Percentiles rank a stretch among this genome's conserved stretches.
Evolutionary conservation across 768 basidiomycete species (phyloP).

Genomic region (Botryobasidium botryosum): DNA sequence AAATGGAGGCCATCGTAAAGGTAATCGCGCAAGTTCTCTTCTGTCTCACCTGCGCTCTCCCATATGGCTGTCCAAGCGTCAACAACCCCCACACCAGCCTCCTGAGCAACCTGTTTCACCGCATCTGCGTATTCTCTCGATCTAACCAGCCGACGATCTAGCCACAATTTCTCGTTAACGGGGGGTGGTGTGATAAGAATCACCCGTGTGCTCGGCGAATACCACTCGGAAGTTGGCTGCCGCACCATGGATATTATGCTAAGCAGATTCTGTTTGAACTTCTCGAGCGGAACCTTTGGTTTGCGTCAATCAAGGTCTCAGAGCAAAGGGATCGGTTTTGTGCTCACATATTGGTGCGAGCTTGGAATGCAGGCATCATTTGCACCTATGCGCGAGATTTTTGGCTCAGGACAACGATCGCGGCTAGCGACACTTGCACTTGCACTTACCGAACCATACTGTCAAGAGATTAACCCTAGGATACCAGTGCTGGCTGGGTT

Average conservation of each 20-base stretch:
- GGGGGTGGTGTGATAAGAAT: conserved; percentile 79
- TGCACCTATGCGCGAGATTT: no score
- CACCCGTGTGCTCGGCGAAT: conserved; percentile 57
- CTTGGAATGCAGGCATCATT: conserved; percentile 65
- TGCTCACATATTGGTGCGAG: conserved; percentile 49
- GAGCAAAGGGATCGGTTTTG: not conserved
- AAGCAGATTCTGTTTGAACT: conserved; percentile 46
- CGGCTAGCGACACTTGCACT: not conserved
- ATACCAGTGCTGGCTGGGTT: conserved; percentile 27
- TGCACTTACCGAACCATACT: conserved; percentile 61
- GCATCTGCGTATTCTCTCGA: conserved; percentile 54
- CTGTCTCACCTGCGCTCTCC: conserved; percentile 48
- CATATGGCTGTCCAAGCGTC: conserved; percentile 66
- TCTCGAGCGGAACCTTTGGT: no score
- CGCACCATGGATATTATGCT: conserved; percentile 45
- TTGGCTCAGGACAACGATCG: not conserved
- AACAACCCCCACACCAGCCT: conserved; percentile 39
- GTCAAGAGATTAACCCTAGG: conserved; percentile 56
- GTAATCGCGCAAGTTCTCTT: conserved; percentile 33
- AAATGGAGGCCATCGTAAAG: conserved; percentile 70
- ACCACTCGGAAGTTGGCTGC: conserved; percentile 40
- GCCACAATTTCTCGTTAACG: no score
- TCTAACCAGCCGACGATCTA: no score
- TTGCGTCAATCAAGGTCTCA: conserved; percentile 30
- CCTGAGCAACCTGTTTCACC: conserved; percentile 40